Evolutionary conservation across 768 basidiomycete species (phyloP).

Genomic region (Cystobasidium ongulense): DNA sequence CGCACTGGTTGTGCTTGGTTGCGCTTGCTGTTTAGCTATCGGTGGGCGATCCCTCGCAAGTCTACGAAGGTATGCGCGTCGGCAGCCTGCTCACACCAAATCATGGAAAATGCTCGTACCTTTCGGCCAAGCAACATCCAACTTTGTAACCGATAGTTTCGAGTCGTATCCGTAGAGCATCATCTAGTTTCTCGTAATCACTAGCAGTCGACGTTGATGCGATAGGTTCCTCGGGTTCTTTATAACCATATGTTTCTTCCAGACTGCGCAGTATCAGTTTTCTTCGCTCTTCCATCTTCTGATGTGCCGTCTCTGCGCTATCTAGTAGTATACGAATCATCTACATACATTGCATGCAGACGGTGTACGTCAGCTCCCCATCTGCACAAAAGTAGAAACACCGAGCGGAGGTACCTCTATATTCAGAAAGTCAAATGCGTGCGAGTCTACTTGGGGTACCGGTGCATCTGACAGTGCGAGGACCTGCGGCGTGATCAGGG

Average conservation of each 20-base stretch:
- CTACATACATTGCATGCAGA: slow-evolving; percentile 1
- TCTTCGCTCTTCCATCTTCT: background rate
- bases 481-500: slow-evolving; percentile 28
- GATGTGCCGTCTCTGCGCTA: background rate
- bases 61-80: slow-evolving; percentile 7
- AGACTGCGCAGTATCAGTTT: slow-evolving; percentile 10
- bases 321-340: slow-evolving; percentile 27
- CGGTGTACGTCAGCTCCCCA: no score
- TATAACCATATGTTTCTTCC: slow-evolving; percentile 12
- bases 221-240: background rate
- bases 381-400: no score
- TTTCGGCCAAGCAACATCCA: slow-evolving; percentile 36
- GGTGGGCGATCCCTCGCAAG: slow-evolving; percentile 34
- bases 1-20: slow-evolving; percentile 10
- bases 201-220: background rate
- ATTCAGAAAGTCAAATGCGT: slow-evolving; percentile 34
- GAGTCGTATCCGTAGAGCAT: slow-evolving; percentile 7
- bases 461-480: slow-evolving; percentile 29
- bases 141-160: slow-evolving; percentile 37
- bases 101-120: slow-evolving; percentile 30
- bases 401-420: slow-evolving; percentile 31
- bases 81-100: no score
- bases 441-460: slow-evolving; percentile 29
- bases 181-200: background rate
- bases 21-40: slow-evolving; percentile 29